These are phyloP conservation scores for Emydomyces testavorans DNA, from an alignment of 2,329 filamentous ascomycete species.

Conservation along the genomic window DNA sequence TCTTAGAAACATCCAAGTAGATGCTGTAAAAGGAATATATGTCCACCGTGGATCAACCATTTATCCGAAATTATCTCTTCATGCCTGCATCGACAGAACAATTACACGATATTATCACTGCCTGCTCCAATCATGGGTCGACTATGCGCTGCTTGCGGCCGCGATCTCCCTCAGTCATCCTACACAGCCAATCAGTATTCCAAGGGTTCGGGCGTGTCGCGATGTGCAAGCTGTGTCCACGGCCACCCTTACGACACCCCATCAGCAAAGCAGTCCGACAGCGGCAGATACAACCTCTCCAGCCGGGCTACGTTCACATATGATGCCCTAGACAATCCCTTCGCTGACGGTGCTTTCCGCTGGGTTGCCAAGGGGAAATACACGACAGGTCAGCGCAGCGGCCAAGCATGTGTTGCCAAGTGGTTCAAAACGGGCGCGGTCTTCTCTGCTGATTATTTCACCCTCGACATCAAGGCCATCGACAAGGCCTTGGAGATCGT, in stretches of 20 bases:
- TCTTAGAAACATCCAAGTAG: no score
- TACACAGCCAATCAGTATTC: slow-evolving; percentile 10
- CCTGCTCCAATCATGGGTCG: slow-evolving; percentile 8
- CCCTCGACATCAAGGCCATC: slow-evolving; percentile 30
- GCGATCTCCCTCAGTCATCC: slow-evolving; percentile 10
- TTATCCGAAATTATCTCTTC: no score
- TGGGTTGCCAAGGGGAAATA: slow-evolving; percentile 22
- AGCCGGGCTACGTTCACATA: background rate
- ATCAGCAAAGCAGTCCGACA: slow-evolving; percentile 2
- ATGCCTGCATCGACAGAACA: no score
- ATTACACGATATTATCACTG: no score
- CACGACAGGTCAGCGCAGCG: slow-evolving; percentile 21
- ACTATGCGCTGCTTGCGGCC: slow-evolving; percentile 6
- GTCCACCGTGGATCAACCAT: no score
- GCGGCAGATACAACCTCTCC: slow-evolving; percentile 11
- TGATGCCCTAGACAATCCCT: slow-evolving; percentile 2
- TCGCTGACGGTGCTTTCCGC: slow-evolving; percentile 9
- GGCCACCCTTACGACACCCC: slow-evolving; percentile 3
- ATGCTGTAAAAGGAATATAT: no score
- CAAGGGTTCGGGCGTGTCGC: slow-evolving; percentile 7
- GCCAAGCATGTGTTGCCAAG: slow-evolving; percentile 29
- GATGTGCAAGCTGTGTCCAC: slow-evolving; percentile 10
- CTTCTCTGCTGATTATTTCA: slow-evolving; percentile 28
- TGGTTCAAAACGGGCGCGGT: slow-evolving; percentile 33
- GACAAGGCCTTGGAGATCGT: slow-evolving; percentile 29